phyloP scores from a whole-genome alignment of 1,139 yeast species.

The Suhomyces taliae region DNA sequence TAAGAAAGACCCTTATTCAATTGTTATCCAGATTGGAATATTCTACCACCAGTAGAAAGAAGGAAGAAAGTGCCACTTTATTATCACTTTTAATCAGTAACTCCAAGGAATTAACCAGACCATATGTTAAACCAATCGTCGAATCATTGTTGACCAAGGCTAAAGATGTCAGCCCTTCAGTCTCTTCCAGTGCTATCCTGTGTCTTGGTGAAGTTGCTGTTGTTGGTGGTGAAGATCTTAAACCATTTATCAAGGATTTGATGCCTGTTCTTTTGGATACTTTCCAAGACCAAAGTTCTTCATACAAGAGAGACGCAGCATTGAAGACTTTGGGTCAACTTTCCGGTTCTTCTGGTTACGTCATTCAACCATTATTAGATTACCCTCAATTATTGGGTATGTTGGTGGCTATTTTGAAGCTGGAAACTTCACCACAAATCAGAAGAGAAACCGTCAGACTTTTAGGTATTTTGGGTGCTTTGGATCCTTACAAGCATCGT shows the following conservation, averaged over 20 bases:
- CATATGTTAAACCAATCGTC: slow-evolving; percentile 87
- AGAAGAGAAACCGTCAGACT: slow-evolving; percentile 86
- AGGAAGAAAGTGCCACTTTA: slow-evolving; percentile 83
- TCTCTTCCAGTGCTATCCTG: slow-evolving; percentile 79
- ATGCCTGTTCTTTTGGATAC: slow-evolving; percentile 90
- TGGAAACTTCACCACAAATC: slow-evolving; percentile 71
- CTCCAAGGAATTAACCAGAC: slow-evolving; percentile 78
- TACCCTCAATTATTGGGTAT: slow-evolving; percentile 87
- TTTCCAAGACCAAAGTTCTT: slow-evolving; percentile 87
- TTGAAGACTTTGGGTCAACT: slow-evolving; percentile 84
- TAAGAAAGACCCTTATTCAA: slow-evolving; percentile 83
- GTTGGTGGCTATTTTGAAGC: slow-evolving; percentile 74
- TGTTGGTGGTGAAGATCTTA: slow-evolving; percentile 85
- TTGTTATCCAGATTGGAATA: slow-evolving; percentile 81
- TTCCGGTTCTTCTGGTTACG: slow-evolving; percentile 90
- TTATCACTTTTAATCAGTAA: slow-evolving; percentile 73
- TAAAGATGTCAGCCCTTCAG: slow-evolving; percentile 69
- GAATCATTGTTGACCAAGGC: slow-evolving; percentile 81
- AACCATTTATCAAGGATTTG: slow-evolving; percentile 66
- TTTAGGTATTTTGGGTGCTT: slow-evolving; percentile 91
- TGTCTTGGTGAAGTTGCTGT: slow-evolving; percentile 90
- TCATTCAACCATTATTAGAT: slow-evolving; percentile 87
- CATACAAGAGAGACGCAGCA: slow-evolving; percentile 86
- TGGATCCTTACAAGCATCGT: slow-evolving; percentile 93
- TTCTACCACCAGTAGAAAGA: slow-evolving; percentile 71